Evolutionary conservation across 2,329 filamentous ascomycete genomes (phyloP).

Genomic region (Pyricularia grisea): DNA sequence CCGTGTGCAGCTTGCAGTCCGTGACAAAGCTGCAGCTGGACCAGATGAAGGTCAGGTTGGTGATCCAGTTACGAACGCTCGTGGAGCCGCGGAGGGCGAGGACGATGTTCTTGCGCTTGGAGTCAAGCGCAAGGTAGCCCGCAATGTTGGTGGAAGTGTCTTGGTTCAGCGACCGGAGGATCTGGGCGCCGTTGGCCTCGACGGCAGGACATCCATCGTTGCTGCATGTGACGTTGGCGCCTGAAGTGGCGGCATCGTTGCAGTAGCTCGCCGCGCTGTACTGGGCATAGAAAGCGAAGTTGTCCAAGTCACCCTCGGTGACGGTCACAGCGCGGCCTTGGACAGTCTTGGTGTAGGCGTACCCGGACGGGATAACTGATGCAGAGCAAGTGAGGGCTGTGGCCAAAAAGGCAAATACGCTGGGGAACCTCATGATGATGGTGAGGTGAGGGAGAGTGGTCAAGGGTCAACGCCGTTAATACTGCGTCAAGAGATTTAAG

Average conservation of each 20-base stretch:
- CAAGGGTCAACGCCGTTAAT: not conserved
- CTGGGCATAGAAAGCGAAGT: constrained; percentile 39
- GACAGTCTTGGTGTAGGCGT: not conserved
- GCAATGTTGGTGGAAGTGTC: constrained; percentile 20
- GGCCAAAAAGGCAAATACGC: not conserved
- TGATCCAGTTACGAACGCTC: constrained; percentile 52
- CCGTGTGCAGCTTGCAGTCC: constrained; percentile 43
- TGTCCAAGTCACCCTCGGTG: constrained; percentile 22
- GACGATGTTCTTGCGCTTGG: constrained; percentile 41
- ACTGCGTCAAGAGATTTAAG: not conserved
- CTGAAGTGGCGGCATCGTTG: constrained; percentile 31
- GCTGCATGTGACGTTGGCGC: constrained; percentile 32
- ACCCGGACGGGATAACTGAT: not conserved
- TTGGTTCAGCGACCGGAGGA: constrained; percentile 28
- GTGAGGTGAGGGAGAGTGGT: not conserved
- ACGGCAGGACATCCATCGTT: constrained; percentile 33
- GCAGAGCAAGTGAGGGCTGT: not conserved
- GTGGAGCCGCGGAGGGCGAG: constrained; percentile 49
- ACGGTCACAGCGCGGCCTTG: constrained; percentile 12
- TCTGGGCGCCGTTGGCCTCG: constrained; percentile 28
- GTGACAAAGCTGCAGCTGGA: constrained; percentile 24
- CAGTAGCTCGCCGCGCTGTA: constrained; percentile 45
- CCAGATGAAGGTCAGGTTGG: constrained; percentile 37
- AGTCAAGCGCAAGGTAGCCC: constrained; percentile 43
- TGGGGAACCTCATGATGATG: constrained; percentile 1